phyloP scores from a whole-genome alignment of 2,329 filamentous ascomycete genomes.

The Colletotrichum paranaense region DNA sequence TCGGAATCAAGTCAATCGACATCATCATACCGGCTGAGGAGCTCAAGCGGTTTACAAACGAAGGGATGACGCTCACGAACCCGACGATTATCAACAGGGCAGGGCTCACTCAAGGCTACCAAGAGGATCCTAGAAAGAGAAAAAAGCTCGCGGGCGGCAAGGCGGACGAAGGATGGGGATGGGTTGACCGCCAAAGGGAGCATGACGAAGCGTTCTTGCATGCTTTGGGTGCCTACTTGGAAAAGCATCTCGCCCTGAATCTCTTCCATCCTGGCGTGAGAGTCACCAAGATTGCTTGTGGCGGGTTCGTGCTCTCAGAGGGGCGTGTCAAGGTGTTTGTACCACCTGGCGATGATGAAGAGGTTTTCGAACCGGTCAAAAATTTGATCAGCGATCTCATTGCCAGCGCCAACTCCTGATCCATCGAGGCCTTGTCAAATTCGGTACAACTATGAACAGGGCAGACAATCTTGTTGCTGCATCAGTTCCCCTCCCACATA shows the following conservation, averaged over 20 bases:
- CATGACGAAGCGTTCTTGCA: constrained; percentile 59
- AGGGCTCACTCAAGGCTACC: constrained; percentile 40
- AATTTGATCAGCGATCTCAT: constrained; percentile 21
- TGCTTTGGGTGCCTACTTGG: constrained; percentile 61
- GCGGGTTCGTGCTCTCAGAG: constrained; percentile 66
- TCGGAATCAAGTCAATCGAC: constrained; percentile 59
- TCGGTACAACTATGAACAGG: neutral
- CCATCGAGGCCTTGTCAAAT: neutral
- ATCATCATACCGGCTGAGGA: constrained; percentile 63
- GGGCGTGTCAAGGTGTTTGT: constrained; percentile 62
- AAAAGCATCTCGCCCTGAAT: constrained; percentile 65
- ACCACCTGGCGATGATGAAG: constrained; percentile 6
- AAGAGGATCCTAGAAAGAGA: constrained; percentile 50
- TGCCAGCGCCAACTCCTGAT: constrained; percentile 11
- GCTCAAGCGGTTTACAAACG: constrained; percentile 56
- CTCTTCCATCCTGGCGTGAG: constrained; percentile 66
- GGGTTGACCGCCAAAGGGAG: constrained; percentile 47
- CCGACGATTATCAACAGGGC: constrained; percentile 30
- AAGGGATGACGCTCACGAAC: constrained; percentile 46
- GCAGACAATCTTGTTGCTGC: neutral
- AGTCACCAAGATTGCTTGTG: constrained; percentile 64
- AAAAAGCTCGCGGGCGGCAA: constrained; percentile 59
- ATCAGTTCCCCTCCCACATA: neutral
- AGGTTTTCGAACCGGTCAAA: constrained; percentile 23
- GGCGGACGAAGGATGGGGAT: constrained; percentile 65